Percentiles rank a stretch among this genome's conserved stretches.
phyloP scores from a whole-genome alignment of 176 grass and related monocot genomes.

The Musa troglodytarum region DNA sequence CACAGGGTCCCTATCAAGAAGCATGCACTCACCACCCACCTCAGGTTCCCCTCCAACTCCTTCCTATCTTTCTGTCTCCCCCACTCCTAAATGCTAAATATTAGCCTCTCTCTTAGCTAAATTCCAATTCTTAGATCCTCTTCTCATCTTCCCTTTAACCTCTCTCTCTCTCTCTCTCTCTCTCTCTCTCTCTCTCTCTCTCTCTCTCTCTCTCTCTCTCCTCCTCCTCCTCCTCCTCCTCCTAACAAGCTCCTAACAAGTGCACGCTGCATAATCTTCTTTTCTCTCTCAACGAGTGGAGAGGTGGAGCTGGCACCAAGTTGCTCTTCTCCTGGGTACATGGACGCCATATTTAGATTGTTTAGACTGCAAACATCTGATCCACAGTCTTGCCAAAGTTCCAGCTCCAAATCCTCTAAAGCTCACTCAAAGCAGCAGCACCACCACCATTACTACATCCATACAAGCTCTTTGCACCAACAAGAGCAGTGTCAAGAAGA shows the following conservation, averaged over 20 bases:
- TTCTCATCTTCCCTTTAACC: background rate
- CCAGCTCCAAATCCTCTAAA: constrained; percentile 50
- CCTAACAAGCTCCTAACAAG: background rate
- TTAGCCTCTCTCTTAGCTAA: background rate
- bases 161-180: background rate
- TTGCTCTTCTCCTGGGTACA: constrained; percentile 24
- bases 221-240: background rate
- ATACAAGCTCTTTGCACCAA: constrained; percentile 15
- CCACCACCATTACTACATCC: constrained; percentile 21
- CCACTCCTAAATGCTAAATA: background rate
- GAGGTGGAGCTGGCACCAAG: background rate
- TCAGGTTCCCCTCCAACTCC: background rate
- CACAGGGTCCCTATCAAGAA: too few species aligned
- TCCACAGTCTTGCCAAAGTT: constrained; percentile 72
- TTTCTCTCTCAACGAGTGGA: constrained; percentile 30
- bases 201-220: background rate
- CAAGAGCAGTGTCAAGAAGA: constrained; percentile 81
- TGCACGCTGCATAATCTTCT: constrained; percentile 45
- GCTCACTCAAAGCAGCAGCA: constrained; percentile 48
- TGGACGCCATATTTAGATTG: constrained; percentile 93
- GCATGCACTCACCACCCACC: too few species aligned
- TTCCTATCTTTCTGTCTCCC: background rate
- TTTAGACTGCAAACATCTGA: constrained; percentile 87
- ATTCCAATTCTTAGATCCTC: constrained; percentile 6
- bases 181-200: constrained; percentile 37